Evolutionary conservation across 371 early-diverging fungal genomes (phyloP), one percentile per base, ranked within the genome.

Genomic region (Mucor irregularis): DNA sequence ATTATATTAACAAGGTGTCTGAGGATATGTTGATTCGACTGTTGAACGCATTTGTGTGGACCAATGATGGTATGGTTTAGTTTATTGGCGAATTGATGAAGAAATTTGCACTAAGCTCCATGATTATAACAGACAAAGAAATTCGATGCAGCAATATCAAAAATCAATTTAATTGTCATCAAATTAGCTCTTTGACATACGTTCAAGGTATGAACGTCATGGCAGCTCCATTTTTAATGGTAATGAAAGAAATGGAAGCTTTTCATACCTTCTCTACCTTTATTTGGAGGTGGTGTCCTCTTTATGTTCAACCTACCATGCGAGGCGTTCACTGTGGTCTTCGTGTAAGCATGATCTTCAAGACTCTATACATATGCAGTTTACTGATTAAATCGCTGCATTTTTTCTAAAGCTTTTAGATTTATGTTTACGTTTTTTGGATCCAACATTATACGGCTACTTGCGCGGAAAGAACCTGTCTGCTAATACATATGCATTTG

Each of bases 201-300:
- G 95, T 96, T 16, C 95, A 95, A 68, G 96, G 96, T 38, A 95
- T 96, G 94, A 97, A 96, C 71, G 93, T 93, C 31, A 68, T 96
- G 43, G 84, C 85, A 22, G 95, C 94, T n/a, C 96, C 96, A 6
- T 94, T 97, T 63, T 72, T 95, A 21, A 95, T 86, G 66, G 86
- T 87, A 0, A 87, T 97, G 89, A 84, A 91, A 17, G 98, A 97
- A 68, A 80, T 95, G 68, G 94, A 93, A 46, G 95, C 95, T 0
- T 96, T 91, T 66, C 92, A 84, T 70, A 76, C 90, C 2, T 95
- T 91, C 68, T 82, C 88, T 13, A 84, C 80, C 8, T 92, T 97
- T 58, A 82, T 97, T 53, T 88, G 86, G 62, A 72, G 83, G 52
- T 82, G 87, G 58, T 95, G 96, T 58, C 98, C 98, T 8, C 71